Evolutionary conservation across 2,329 filamentous ascomycete genomes (phyloP), one percentile per base, ranked within the genome.

Genomic region (Colletotrichum tabaci): DNA sequence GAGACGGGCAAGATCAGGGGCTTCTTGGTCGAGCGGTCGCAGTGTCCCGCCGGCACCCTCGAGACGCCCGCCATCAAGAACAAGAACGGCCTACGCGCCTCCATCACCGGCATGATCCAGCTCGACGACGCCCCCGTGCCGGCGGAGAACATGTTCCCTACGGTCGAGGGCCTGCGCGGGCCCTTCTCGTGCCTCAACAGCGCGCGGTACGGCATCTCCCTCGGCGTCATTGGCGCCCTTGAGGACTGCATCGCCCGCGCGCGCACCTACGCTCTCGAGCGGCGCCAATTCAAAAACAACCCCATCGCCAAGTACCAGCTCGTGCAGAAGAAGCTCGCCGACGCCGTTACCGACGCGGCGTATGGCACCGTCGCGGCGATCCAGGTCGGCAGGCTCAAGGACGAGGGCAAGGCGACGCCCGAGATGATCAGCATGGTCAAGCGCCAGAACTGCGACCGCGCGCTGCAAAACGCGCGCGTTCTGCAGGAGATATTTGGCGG

Each of bases 401-500:
- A 98, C 77, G 91, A 94, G 80, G 95, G 95, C 74, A 94, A 94
- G 82, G 91, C 89, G 30, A 91, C 93, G 3, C 95, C 96, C 8
- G 96, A 99, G 85, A 98, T 98, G 96, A 97, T 99, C 78, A 91
- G 89, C 80, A 89, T 99, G 94, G 91, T 98, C 80, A 99, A 99
- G 89, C 88, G 96, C 76, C 95, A 98, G 85, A 99, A 99, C 83
- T 99, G 96, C 82, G 96, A 99, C 83, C 87, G 92, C 63, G 96
- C 96, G 18, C 85, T 99, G 77, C 85, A 89, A 40, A 95, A 96
- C 75, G 91, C 95, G 23, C 88, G 96, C 75, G 85, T 88, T 79
- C 85, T 99, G 73, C 96, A 99, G 83, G 96, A 99, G 85, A 90
- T 99, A 26, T 98, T 99, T 84, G 96, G 96, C 69, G 96, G 96